phyloP scores from a whole-genome alignment of 768 basidiomycete species.

The Rhodotorula babjevae region DNA sequence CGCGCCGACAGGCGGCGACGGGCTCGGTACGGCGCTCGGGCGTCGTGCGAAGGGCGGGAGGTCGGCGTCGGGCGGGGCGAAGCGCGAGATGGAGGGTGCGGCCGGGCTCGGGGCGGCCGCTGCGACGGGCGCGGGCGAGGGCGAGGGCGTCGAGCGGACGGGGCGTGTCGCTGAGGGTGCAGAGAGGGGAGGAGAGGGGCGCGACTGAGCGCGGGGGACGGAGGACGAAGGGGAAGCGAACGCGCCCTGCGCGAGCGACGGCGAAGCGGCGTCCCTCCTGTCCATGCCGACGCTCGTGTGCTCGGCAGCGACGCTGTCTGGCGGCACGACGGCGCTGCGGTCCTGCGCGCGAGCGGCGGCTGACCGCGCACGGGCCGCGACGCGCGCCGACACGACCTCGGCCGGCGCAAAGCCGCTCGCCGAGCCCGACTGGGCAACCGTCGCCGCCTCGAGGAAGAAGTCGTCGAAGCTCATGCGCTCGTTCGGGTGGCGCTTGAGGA shows the following conservation, averaged over 20 bases:
- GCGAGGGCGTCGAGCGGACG: neutral
- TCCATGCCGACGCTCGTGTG: neutral
- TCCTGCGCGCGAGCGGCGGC: slow-evolving; percentile 36
- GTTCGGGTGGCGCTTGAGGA: slow-evolving; percentile 75
- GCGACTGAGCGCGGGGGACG: no score
- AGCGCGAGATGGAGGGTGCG: neutral
- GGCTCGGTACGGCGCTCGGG: neutral
- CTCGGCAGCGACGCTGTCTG: neutral
- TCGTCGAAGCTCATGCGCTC: slow-evolving; percentile 86
- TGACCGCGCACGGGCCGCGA: slow-evolving; percentile 30
- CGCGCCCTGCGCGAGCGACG: slow-evolving; percentile 7
- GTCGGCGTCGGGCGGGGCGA: neutral
- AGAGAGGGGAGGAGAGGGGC: neutral
- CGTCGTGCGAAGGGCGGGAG: slow-evolving; percentile 5
- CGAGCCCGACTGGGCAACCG: neutral
- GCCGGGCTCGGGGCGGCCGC: neutral
- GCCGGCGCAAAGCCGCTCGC: slow-evolving; percentile 14
- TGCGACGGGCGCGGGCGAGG: neutral
- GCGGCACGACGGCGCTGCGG: neutral
- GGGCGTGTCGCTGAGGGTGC: neutral
- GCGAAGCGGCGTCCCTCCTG: neutral
- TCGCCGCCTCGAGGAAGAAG: slow-evolving; percentile 60
- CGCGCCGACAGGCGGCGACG: slow-evolving; percentile 9
- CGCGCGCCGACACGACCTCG: slow-evolving; percentile 25
- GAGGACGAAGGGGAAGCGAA: neutral